Percentiles rank a stretch among this genome's conserved stretches.
Conservation (phyloP, 345 rosid species). For the Cardamine occulta region DNA sequence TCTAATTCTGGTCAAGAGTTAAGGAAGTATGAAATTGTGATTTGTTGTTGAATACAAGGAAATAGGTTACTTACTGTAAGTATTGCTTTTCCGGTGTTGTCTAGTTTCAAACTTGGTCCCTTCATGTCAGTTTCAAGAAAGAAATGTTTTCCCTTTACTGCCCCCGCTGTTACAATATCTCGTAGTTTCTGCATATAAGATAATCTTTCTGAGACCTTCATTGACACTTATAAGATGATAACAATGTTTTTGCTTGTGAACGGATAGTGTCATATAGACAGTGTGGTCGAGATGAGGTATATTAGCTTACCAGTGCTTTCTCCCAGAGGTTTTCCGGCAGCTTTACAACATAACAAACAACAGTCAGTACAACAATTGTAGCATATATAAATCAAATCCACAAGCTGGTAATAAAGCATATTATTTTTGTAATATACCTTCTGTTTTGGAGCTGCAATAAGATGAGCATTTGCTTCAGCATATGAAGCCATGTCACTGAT, state of each 20-base stretch:
- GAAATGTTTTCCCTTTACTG: conserved; percentile 73
- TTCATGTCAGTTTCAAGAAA: conserved; percentile 87
- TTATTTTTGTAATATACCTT: conserved; percentile 53
- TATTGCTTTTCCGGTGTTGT: conserved; percentile 90
- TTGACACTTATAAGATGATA: neutral
- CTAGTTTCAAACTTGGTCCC: conserved; percentile 86
- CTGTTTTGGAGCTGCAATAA: conserved; percentile 77
- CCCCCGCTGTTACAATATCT: conserved; percentile 69
- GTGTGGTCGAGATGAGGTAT: conserved; percentile 25
- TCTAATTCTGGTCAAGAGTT: neutral
- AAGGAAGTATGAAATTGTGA: neutral
- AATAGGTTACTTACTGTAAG: conserved; percentile 62
- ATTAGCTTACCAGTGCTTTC: conserved; percentile 75
- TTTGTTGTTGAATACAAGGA: neutral
- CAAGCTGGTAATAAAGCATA: neutral
- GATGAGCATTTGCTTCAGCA: conserved; percentile 83
- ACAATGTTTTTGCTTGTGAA: neutral
- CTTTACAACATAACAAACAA: conserved; percentile 48
- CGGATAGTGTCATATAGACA: neutral
- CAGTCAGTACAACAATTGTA: conserved; percentile 13
- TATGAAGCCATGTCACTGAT: conserved; percentile 83
- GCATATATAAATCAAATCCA: neutral
- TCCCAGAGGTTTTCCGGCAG: conserved; percentile 89
- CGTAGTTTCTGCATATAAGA: conserved; percentile 64
- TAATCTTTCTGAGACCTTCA: neutral